Base-by-base conservation (phyloP, 768 basidiomycete genomes). In the Boletus rubroflammeus region DNA sequence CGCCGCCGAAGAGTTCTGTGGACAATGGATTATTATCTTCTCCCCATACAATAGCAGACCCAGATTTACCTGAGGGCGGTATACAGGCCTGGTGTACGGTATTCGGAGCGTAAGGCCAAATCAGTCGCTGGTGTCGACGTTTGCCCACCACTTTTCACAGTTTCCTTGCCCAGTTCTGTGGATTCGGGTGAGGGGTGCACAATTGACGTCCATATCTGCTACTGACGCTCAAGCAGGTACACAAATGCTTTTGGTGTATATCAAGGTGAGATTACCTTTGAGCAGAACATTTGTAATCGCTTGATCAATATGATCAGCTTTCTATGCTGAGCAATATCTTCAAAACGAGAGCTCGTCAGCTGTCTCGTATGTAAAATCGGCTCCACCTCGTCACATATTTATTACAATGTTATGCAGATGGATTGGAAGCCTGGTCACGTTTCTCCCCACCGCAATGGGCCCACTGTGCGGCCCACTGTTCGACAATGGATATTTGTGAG, bases 401-500 rank as follows among this genome's bases (percentile, higher is more conserved):
- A 49, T 26, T 5, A 17, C 8, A 15, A n/a, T 23, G n/a, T 49
- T n/a, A 8, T 38, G 5, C n/a, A 67, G 67, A 50, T 68, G 67
- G 66, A 61, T 68, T 10, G 67, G 67, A 25, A 59, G 67, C 46
- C 25, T 68, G 38, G 28, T 26, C n/a, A 13, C 46, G 0, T 59
- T 67, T 39, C 57, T 68, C 2, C 29, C 61, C 6, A 60, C 62
- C 9, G 59, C 23, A 3, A 14, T 68, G 1, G 67, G 64, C 8
- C 58, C 55, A 10, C n/a, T 68, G 14, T 62, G 67, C 14, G 67
- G 67, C 6, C 62, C 59, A 8, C 53, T 67, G 11, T 67, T 62
- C 10, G 67, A 67, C 38, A 57, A 50, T 0, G 67, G 67, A 58
- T 64, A 68, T 56, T 68, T 68, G 67, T 68, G 43, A 61, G 67